Percentiles rank a stretch among this genome's conserved stretches.
Evolutionary conservation across 2,329 filamentous ascomycete genomes (phyloP).

Genomic region (Decorospora gaudefroyi): DNA sequence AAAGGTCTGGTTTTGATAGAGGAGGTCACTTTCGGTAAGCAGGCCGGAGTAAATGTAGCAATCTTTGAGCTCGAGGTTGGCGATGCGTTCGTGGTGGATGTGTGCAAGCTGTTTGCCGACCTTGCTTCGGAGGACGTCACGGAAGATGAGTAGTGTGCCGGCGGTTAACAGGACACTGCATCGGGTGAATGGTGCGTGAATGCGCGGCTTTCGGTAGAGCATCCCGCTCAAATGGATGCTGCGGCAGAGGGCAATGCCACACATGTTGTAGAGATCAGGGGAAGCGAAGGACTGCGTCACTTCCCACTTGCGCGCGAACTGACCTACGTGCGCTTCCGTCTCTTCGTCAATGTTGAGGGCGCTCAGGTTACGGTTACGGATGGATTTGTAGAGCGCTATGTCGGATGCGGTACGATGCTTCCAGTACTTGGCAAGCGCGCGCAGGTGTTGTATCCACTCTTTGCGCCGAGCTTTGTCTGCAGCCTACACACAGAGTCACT

Average conservation of each 20-base stretch:
- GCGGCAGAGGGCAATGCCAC: conserved; percentile 65
- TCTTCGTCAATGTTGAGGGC: conserved; percentile 67
- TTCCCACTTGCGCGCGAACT: conserved; percentile 71
- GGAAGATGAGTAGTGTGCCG: conserved; percentile 66
- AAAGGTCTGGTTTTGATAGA: conserved; percentile 68
- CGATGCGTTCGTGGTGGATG: conserved; percentile 65
- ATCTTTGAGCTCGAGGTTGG: conserved; percentile 62
- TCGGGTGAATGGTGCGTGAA: conserved; percentile 64
- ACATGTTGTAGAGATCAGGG: conserved; percentile 69
- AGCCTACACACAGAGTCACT: conserved; percentile 36
- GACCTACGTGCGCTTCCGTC: conserved; percentile 66
- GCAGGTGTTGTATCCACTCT: conserved; percentile 65
- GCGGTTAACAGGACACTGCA: conserved; percentile 64
- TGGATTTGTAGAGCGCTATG: conserved; percentile 60
- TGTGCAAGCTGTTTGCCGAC: conserved; percentile 62
- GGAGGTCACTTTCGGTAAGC: conserved; percentile 64
- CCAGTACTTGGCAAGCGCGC: conserved; percentile 65
- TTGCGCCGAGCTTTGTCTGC: conserved; percentile 62
- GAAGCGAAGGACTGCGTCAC: conserved; percentile 66
- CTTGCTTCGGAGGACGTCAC: conserved; percentile 60
- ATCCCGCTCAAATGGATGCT: conserved; percentile 64
- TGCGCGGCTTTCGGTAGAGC: conserved; percentile 66
- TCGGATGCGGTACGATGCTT: conserved; percentile 61
- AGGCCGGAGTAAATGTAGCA: conserved; percentile 70
- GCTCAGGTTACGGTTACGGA: conserved; percentile 62